Percentiles rank a stretch among this genome's conserved stretches.
Conservation (phyloP, 352 stramenopile genomes). For the Pythium aristosporum region DNA sequence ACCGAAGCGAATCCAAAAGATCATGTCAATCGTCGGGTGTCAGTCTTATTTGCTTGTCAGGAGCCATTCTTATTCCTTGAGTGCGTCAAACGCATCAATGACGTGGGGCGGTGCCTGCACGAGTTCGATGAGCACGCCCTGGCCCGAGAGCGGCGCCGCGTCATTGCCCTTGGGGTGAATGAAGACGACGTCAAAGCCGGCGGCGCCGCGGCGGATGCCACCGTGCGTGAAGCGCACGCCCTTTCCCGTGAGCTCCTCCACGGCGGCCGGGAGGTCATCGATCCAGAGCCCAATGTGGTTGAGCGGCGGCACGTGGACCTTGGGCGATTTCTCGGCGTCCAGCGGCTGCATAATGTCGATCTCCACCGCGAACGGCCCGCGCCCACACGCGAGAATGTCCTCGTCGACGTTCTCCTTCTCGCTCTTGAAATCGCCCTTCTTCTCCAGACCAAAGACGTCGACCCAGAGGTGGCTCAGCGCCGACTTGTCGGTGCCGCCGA, state of each 20-base stretch:
- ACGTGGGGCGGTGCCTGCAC: slow-evolving; percentile 94
- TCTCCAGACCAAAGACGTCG: slow-evolving; percentile 73
- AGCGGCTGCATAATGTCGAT: slow-evolving; percentile 99
- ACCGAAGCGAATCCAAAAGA: neutral
- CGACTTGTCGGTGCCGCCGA: slow-evolving; percentile 90
- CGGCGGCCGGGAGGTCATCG: slow-evolving; percentile 91
- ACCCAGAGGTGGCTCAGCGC: slow-evolving; percentile 86
- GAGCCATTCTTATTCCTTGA: slow-evolving; percentile 31
- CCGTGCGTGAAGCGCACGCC: slow-evolving; percentile 96
- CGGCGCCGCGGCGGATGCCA: slow-evolving; percentile 95
- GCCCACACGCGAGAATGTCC: slow-evolving; percentile 94
- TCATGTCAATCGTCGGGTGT: neutral
- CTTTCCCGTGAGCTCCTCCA: slow-evolving; percentile 90
- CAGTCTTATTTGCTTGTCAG: neutral
- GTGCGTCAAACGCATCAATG: slow-evolving; percentile 79
- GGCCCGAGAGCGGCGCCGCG: slow-evolving; percentile 84
- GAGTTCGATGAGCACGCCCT: slow-evolving; percentile 96
- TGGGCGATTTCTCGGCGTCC: slow-evolving; percentile 90
- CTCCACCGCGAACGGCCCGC: slow-evolving; percentile 92
- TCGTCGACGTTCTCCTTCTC: slow-evolving; percentile 98
- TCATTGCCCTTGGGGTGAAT: slow-evolving; percentile 98
- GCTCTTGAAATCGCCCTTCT: slow-evolving; percentile 68
- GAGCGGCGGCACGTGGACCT: slow-evolving; percentile 94
- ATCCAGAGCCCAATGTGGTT: slow-evolving; percentile 99
- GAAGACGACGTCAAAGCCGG: slow-evolving; percentile 97